phyloP scores from a whole-genome alignment of 1,139 yeast genomes.

The Casaregolazyma lundiana region DNA sequence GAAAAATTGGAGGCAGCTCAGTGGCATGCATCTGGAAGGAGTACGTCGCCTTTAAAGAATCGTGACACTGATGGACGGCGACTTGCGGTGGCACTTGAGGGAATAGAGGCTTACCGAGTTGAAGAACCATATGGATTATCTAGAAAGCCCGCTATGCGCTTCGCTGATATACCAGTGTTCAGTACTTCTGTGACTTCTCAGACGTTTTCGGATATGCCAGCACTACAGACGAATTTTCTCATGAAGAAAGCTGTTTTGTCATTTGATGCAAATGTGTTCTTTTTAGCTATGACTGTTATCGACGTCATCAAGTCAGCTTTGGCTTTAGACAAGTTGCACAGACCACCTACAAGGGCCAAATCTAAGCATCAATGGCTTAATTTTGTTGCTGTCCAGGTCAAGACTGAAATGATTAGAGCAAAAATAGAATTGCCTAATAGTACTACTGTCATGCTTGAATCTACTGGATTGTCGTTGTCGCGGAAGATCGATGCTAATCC shows the following conservation, averaged over 20 bases:
- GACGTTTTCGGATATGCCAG: slow-evolving; percentile 13
- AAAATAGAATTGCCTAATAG: slow-evolving; percentile 48
- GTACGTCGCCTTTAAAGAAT: neutral
- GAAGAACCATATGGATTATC: slow-evolving; percentile 26
- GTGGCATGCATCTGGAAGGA: neutral
- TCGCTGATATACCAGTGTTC: slow-evolving; percentile 28
- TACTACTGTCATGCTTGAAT: slow-evolving; percentile 50
- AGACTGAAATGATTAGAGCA: slow-evolving; percentile 39
- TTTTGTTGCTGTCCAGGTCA: slow-evolving; percentile 37
- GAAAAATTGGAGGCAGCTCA: slow-evolving; percentile 1
- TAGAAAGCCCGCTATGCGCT: slow-evolving; percentile 19
- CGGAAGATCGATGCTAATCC: slow-evolving; percentile 34
- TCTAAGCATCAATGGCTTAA: slow-evolving; percentile 11
- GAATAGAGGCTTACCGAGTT: slow-evolving; percentile 28
- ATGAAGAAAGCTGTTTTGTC: slow-evolving; percentile 27
- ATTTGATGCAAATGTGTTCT: slow-evolving; percentile 32
- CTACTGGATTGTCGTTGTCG: slow-evolving; percentile 38
- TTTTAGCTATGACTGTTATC: slow-evolving; percentile 18
- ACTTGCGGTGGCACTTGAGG: slow-evolving; percentile 25
- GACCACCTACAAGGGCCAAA: neutral
- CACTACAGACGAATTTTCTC: slow-evolving; percentile 21
- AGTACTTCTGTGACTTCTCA: slow-evolving; percentile 21
- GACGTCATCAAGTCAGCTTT: slow-evolving; percentile 19
- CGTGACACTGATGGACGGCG: slow-evolving; percentile 17
- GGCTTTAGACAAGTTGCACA: slow-evolving; percentile 13